phyloP scores from a whole-genome alignment of 805 yeast genomes.

The Lachancea cidri region DNA sequence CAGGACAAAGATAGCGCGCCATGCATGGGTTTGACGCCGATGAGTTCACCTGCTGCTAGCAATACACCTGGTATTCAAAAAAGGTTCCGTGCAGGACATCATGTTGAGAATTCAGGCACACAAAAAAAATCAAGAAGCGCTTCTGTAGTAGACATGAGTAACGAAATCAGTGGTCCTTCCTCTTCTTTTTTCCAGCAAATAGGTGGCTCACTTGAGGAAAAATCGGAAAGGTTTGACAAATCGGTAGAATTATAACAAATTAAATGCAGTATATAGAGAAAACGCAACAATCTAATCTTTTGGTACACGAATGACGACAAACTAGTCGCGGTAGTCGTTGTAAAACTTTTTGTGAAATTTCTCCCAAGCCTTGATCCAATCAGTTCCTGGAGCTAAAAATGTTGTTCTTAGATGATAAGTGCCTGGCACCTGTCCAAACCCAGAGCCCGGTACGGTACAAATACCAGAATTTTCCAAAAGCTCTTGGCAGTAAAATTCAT shows the following conservation, averaged over 20 bases:
- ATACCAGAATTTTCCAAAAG: slow-evolving; percentile 86
- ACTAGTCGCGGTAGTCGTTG: slow-evolving; percentile 41
- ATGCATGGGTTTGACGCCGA: not conserved
- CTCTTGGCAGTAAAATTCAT: slow-evolving; percentile 83
- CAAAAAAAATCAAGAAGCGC: not conserved
- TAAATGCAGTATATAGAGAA: not conserved
- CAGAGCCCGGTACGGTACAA: slow-evolving; percentile 96
- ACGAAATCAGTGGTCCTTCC: slow-evolving; percentile 3
- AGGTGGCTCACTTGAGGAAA: not conserved
- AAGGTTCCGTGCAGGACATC: not conserved
- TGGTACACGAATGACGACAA: not conserved
- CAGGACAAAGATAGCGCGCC: not conserved
- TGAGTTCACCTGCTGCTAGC: not conserved
- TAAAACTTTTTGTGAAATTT: slow-evolving; percentile 74
- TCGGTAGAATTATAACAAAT: slow-evolving; percentile 5
- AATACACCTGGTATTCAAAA: not conserved
- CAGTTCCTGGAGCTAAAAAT: slow-evolving; percentile 90
- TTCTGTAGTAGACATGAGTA: slow-evolving; percentile 3
- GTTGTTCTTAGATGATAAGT: slow-evolving; percentile 95
- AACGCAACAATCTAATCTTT: too few relatives aligned
- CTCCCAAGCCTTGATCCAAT: slow-evolving; percentile 78
- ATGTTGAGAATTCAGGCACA: not conserved
- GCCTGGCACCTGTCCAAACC: slow-evolving; percentile 89
- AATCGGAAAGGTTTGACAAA: not conserved
- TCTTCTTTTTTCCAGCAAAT: not conserved